phyloP scores from a whole-genome alignment of 2,329 filamentous ascomycete genomes.

The Neofusicoccum cordaticola region DNA sequence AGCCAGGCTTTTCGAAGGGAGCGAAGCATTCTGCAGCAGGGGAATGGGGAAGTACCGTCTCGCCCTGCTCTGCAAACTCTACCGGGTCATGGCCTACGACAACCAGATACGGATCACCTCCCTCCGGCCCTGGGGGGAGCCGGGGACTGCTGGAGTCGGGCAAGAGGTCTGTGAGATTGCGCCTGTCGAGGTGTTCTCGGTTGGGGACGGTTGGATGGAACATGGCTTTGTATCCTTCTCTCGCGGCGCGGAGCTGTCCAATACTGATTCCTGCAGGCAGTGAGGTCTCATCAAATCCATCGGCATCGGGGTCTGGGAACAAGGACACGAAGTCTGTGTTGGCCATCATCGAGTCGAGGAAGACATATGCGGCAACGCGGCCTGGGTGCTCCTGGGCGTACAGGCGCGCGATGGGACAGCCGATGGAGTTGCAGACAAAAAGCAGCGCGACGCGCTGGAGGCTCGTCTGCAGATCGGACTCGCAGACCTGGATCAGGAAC shows the following conservation, averaged over 20 bases:
- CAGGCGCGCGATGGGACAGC: slow-evolving; percentile 52
- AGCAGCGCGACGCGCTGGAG: slow-evolving; percentile 38
- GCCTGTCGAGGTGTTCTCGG: slow-evolving; percentile 50
- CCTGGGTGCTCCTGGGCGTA: slow-evolving; percentile 49
- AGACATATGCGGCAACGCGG: slow-evolving; percentile 46
- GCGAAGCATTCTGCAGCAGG: background rate
- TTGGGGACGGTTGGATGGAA: slow-evolving; percentile 54
- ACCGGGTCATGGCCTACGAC: slow-evolving; percentile 56
- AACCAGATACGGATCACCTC: slow-evolving; percentile 42
- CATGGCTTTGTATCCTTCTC: slow-evolving; percentile 35
- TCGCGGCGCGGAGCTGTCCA: slow-evolving; percentile 35
- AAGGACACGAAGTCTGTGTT: slow-evolving; percentile 56
- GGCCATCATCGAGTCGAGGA: slow-evolving; percentile 59
- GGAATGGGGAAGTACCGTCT: slow-evolving; percentile 20
- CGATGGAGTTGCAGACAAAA: slow-evolving; percentile 54
- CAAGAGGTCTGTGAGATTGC: slow-evolving; percentile 43
- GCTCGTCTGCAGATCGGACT: slow-evolving; percentile 30
- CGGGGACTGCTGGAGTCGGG: slow-evolving; percentile 44
- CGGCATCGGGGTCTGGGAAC: slow-evolving; percentile 54
- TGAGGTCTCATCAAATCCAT: slow-evolving; percentile 40
- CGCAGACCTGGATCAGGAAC: slow-evolving; percentile 42
- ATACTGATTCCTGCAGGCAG: slow-evolving; percentile 42
- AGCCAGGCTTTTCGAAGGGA: slow-evolving; percentile 11
- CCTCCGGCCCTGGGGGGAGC: slow-evolving; percentile 36
- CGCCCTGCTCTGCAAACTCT: slow-evolving; percentile 49